Evolutionary conservation across 345 rosid genomes (phyloP), one percentile per base, ranked within the genome.

Genomic region (Trapa bicornis): DNA sequence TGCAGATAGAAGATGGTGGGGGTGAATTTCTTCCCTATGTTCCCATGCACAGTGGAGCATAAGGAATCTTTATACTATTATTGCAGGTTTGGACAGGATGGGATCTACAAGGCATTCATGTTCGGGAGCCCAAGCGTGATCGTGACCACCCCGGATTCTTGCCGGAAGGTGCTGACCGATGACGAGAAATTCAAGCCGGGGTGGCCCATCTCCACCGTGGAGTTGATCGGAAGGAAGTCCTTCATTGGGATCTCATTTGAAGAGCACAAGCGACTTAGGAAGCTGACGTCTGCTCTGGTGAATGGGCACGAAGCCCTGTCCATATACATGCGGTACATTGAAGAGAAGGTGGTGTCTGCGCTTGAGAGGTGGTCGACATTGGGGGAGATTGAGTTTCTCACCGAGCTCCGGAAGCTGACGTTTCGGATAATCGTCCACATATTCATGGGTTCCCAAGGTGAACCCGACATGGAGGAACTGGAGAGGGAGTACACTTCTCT

Each of bases 231-330:
- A 0, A 82, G 71, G 79, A 92, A 89, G 66, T 92, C 98, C 2
- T 92, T 92, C 72, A 15, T 88, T 6, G 79, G 83, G 47, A 85
- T 89, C 64, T 81, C 96, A 11, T 74, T 43, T 8, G 89, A 92
- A 72, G 97, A 93, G 64, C 97, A 93, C 85, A 93, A 87, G 80
- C 84, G 89, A 64, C 94, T 93, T 41, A 75, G 97, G 63, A 82
- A 85, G 32, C 71, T 93, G 53, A 90, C 98, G 0, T 75, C 96
- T 0, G 73, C 98, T 72, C 87, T 94, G 2, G 82, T 93, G 65
- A 93, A 93, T 68, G 96, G 97, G 10, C 82, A 71, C 37, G 97
- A 93, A 69, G 91, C 97, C 16, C 77, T 93, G 67, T 80, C 89
- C 47, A 17, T 73, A 0, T 90, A 93, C 80, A 33, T 87, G 68